These are phyloP conservation scores for Clitopilus hobsonii DNA, from an alignment of 768 basidiomycete species.

Conservation along the genomic window DNA sequence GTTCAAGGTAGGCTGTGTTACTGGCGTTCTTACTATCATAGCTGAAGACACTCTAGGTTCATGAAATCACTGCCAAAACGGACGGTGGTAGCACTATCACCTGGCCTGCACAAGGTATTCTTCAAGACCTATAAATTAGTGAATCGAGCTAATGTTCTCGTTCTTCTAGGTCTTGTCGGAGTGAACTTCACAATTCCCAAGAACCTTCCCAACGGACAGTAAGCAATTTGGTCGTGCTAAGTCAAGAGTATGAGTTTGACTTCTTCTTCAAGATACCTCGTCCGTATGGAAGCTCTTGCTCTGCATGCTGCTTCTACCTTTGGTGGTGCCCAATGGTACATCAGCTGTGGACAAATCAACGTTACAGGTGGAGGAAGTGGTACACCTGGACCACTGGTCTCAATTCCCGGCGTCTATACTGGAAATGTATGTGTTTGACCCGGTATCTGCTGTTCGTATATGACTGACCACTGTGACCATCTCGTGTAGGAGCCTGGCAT, in stretches of 20 bases:
- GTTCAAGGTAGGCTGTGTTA: conserved; percentile 30
- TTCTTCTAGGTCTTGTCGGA: conserved; percentile 11
- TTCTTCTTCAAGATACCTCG: conserved; percentile 6
- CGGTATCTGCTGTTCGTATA: neutral
- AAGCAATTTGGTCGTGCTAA: neutral
- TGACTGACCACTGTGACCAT: neutral
- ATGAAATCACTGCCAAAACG: conserved; percentile 36
- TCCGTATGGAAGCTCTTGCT: conserved; percentile 10
- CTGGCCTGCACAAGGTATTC: conserved; percentile 30
- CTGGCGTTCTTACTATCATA: neutral
- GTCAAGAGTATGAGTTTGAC: neutral
- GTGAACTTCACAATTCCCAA: conserved; percentile 9
- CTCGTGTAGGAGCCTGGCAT: conserved; percentile 10
- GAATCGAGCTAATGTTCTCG: neutral
- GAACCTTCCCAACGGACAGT: conserved; percentile 11
- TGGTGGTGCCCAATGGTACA: conserved; percentile 15
- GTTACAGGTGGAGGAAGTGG: conserved; percentile 16
- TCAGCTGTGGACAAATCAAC: conserved; percentile 15
- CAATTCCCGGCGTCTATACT: conserved; percentile 14
- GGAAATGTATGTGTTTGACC: conserved; percentile 2
- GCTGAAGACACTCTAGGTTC: conserved; percentile 18
- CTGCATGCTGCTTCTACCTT: conserved; percentile 8
- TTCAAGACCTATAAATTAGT: conserved; percentile 1
- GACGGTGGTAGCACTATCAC: conserved; percentile 33
- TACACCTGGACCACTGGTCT: conserved; percentile 10